Base-by-base conservation (phyloP, 805 yeast genomes). In the Hagleromyces aurorensis region DNA sequence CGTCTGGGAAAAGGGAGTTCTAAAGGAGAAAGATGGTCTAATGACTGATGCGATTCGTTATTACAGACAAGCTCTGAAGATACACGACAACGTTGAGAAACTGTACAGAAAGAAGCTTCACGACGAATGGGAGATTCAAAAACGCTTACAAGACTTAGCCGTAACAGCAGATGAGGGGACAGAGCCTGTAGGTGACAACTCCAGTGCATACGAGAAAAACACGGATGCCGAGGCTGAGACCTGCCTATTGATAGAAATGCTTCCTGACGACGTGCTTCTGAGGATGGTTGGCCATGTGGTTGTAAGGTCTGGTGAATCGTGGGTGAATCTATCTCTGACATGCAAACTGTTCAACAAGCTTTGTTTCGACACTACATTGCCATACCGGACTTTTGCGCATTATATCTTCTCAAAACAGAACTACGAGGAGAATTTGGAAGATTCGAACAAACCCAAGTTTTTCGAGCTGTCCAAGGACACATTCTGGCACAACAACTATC, bases 31-130 rank as follows among this genome's bases (percentile, higher is more conserved):
- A 19, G 69, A 64, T 28, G 95, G 95, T 0, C 62, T 73, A 37
- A 67, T 85, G 72, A 68, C 82, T n/a, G 94, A 85, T 46, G 95
- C 95, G 1, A 74, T 83, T 16, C 70, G 63, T 27, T 68, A 59
- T 40, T 86, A 86, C 55, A 62, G 93, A 38, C 65, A 67, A 38
- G 94, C 96, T 2, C 69, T 76, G 51, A 74, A 69, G 31, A 21
- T 57, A 4, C 50, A 69, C 40, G 62, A 57, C 9, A 67, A 67
- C 33, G 86, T 86, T 4, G 95, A 86, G 48, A 58, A 69, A 27
- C 54, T 71, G 13, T 84, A 84, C 52, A 64, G 94, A 29, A 66
- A 70, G 38, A 65, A 66, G 27, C 55, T 72, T 9, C 64, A 68
- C 5, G 70, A 69, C 2, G 65, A 61, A 26, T 56, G 62, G 38